Evolutionary conservation across 208 protist genomes (phyloP).

Genomic region (Wallacemonas sp.): DNA sequence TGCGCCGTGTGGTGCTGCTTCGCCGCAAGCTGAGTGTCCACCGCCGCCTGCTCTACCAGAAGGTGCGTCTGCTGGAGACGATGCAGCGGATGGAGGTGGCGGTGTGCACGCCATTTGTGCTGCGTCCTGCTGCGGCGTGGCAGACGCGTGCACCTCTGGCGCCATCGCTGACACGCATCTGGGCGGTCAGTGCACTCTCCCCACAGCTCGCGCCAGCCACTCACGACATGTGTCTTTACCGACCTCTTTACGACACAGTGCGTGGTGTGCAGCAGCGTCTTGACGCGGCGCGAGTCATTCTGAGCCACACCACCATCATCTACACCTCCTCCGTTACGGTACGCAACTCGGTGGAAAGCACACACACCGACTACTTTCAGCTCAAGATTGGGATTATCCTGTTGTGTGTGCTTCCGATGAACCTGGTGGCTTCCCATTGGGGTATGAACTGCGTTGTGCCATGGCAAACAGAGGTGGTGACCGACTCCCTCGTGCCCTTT

Average conservation of each 20-base stretch:
- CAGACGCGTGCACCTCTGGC: not conserved
- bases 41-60: conserved; percentile 47
- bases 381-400: conserved; percentile 51
- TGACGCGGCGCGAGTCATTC: conserved; percentile 39
- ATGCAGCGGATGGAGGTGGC: too few relatives aligned
- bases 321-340: conserved; percentile 54
- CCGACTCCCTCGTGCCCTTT: too few relatives aligned
- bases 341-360: conserved; percentile 41
- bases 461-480: too few relatives aligned
- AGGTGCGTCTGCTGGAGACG: conserved; percentile 44
- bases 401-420: conserved; percentile 50
- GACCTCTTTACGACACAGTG: conserved; percentile 19
- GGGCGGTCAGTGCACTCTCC: too few relatives aligned
- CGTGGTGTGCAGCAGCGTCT: conserved; percentile 19
- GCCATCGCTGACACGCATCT: too few relatives aligned
- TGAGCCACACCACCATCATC: conserved; percentile 66
- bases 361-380: conserved; percentile 45
- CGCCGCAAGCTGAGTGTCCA: conserved; percentile 51
- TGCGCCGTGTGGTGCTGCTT: conserved; percentile 59
- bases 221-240: conserved; percentile 20
- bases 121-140: conserved; percentile 41
- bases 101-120: conserved; percentile 26
- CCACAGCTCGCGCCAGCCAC: not conserved
- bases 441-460: conserved; percentile 70
- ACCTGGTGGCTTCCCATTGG: conserved; percentile 58